These are phyloP conservation scores for Verticillium isaacii DNA, from an alignment of 2,329 filamentous ascomycete species.

Conservation along the genomic window DNA sequence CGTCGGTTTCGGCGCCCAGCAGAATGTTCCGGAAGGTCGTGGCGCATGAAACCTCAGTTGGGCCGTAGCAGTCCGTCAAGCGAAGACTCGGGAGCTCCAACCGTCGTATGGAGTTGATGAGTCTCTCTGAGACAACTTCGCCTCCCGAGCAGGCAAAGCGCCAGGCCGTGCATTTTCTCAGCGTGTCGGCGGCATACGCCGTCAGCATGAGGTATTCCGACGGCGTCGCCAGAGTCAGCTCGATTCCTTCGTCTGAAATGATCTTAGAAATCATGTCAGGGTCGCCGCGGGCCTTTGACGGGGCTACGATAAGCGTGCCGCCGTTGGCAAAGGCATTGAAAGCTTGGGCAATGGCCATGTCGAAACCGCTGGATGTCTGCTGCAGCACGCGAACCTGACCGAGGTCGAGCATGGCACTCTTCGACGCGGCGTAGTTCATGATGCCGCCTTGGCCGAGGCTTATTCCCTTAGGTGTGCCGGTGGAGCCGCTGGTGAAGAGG, in stretches of 20 bases:
- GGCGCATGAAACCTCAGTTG: slow-evolving; percentile 18
- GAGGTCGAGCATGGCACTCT: slow-evolving; percentile 13
- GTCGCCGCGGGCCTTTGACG: slow-evolving; percentile 23
- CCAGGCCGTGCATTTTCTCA: slow-evolving; percentile 12
- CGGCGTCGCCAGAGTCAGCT: slow-evolving; percentile 31
- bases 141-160: slow-evolving; percentile 6
- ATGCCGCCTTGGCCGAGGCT: slow-evolving; percentile 23
- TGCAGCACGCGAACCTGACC: slow-evolving; percentile 22
- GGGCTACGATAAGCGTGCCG: slow-evolving; percentile 28
- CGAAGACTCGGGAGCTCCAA: slow-evolving; percentile 3
- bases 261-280: slow-evolving; percentile 25
- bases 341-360: slow-evolving; percentile 33
- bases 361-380: slow-evolving; percentile 34
- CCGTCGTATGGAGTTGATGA: slow-evolving; percentile 3
- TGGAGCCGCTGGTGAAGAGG: slow-evolving; percentile 27
- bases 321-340: slow-evolving; percentile 29
- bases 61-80: slow-evolving; percentile 23
- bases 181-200: slow-evolving; percentile 10
- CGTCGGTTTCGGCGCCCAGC: background rate
- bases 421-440: slow-evolving; percentile 14
- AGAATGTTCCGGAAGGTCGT: background rate
- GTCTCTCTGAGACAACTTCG: background rate
- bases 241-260: slow-evolving; percentile 29
- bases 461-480: slow-evolving; percentile 36
- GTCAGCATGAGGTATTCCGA: slow-evolving; percentile 33